phyloP scores from a whole-genome alignment of 2,329 filamentous ascomycete species.

The Fusarium nanum region DNA sequence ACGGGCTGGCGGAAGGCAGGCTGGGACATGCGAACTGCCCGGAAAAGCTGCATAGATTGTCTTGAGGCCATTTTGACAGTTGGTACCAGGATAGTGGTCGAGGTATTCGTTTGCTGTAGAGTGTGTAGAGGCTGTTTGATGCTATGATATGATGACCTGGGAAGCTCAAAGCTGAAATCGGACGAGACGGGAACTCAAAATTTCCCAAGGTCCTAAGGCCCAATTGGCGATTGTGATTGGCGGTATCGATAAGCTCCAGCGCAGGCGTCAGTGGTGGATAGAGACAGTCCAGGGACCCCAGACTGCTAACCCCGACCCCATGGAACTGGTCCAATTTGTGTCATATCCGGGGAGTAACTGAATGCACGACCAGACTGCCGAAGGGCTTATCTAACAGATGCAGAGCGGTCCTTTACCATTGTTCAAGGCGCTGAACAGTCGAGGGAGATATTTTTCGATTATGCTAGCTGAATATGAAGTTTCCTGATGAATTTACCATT shows the following conservation, averaged over 20 bases:
- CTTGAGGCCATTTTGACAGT: conserved; percentile 41
- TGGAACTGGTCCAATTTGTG: not conserved
- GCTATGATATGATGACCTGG: conserved; percentile 25
- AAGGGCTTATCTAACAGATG: not conserved
- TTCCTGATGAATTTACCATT: too few relatives aligned
- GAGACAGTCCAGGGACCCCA: conserved; percentile 6
- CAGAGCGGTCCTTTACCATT: not conserved
- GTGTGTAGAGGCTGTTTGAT: not conserved
- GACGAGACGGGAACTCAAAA: conserved; percentile 39
- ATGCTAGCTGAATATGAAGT: not conserved
- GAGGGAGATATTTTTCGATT: not conserved
- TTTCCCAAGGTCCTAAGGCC: conserved; percentile 27
- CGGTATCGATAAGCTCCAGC: conserved; percentile 21
- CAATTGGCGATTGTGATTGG: conserved; percentile 41
- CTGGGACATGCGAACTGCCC: conserved; percentile 42
- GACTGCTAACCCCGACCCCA: conserved; percentile 9
- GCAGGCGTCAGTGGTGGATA: not conserved
- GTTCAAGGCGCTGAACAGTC: too few relatives aligned
- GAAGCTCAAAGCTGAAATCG: conserved; percentile 25
- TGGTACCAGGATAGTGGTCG: not conserved
- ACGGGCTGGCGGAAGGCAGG: conserved; percentile 29
- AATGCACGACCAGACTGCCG: not conserved
- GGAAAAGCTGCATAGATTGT: conserved; percentile 40
- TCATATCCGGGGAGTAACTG: not conserved
- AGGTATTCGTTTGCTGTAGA: not conserved